Conservation (phyloP, 2,329 filamentous ascomycete species). For the Trichoderma polysporum region DNA sequence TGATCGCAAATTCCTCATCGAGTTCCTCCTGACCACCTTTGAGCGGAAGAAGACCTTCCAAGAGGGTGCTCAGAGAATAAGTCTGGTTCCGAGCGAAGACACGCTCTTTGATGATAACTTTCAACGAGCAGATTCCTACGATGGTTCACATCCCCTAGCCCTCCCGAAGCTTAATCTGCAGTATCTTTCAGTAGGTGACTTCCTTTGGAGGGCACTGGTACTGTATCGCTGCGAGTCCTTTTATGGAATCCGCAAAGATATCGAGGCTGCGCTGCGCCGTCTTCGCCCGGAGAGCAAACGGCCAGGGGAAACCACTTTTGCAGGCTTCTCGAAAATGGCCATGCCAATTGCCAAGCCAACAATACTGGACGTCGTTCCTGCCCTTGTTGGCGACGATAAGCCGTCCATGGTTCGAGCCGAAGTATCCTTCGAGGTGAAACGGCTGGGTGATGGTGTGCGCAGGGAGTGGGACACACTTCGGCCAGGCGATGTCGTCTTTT, state of each 20-base stretch:
- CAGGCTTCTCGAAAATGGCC: constrained; percentile 89
- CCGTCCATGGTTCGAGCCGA: constrained; percentile 87
- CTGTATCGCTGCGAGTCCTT: constrained; percentile 89
- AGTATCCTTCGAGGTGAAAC: constrained; percentile 78
- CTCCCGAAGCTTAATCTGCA: constrained; percentile 94
- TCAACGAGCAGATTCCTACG: constrained; percentile 79
- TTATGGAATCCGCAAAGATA: constrained; percentile 88
- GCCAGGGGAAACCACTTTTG: constrained; percentile 69
- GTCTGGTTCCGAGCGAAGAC: constrained; percentile 79
- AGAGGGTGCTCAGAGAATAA: constrained; percentile 69
- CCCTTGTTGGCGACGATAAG: constrained; percentile 77
- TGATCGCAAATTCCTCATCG: constrained; percentile 64
- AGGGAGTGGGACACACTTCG: constrained; percentile 88
- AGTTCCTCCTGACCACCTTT: constrained; percentile 72
- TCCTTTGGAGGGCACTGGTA: constrained; percentile 91
- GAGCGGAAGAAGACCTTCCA: constrained; percentile 81
- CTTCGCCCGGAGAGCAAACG: constrained; percentile 67
- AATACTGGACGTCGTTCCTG: constrained; percentile 80
- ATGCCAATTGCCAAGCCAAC: constrained; percentile 81
- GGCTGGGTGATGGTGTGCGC: constrained; percentile 71
- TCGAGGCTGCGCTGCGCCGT: constrained; percentile 78
- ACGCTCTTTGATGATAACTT: constrained; percentile 77
- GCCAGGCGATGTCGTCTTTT: constrained; percentile 84
- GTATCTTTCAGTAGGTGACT: constrained; percentile 92
- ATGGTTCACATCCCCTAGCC: constrained; percentile 82